These are phyloP conservation scores for Arxiozyma bovina DNA, from an alignment of 1,139 yeast genomes.

Conservation along the genomic window DNA sequence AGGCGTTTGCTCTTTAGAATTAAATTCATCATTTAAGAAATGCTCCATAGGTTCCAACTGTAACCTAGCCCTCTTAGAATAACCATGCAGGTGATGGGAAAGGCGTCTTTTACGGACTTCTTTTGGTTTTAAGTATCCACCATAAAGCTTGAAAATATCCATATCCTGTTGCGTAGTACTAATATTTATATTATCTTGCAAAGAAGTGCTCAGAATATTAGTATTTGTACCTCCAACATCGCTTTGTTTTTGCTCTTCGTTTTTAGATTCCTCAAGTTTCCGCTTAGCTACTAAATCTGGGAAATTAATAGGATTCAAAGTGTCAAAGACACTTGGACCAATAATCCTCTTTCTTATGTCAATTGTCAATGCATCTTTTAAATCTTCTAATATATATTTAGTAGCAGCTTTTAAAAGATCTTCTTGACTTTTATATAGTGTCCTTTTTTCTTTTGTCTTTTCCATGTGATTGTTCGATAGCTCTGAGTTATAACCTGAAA, in stretches of 20 bases:
- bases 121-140: slow-evolving; percentile 15
- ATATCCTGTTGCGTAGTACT: slow-evolving; percentile 17
- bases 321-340: slow-evolving; percentile 60
- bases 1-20: slow-evolving; percentile 20
- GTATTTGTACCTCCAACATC: slow-evolving; percentile 7
- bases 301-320: slow-evolving; percentile 52
- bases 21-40: slow-evolving; percentile 47
- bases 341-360: slow-evolving; percentile 70
- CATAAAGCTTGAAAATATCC: slow-evolving; percentile 28
- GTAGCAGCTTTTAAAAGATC: slow-evolving; percentile 49
- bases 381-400: slow-evolving; percentile 50
- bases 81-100: slow-evolving; percentile 1
- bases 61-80: slow-evolving; percentile 11
- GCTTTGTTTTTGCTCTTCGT: slow-evolving; percentile 21
- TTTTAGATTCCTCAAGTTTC: slow-evolving; percentile 31
- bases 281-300: slow-evolving; percentile 44
- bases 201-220: slow-evolving; percentile 10
- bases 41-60: slow-evolving; percentile 54
- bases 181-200: neutral
- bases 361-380: slow-evolving; percentile 53
- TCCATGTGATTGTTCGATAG: neutral
- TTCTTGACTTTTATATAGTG: slow-evolving; percentile 17
- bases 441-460: neutral
- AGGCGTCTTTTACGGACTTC: slow-evolving; percentile 9
- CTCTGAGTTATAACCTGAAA: neutral